Base-by-base conservation (phyloP, 2,329 filamentous ascomycete genomes). In the Simplicillium sp. region DNA sequence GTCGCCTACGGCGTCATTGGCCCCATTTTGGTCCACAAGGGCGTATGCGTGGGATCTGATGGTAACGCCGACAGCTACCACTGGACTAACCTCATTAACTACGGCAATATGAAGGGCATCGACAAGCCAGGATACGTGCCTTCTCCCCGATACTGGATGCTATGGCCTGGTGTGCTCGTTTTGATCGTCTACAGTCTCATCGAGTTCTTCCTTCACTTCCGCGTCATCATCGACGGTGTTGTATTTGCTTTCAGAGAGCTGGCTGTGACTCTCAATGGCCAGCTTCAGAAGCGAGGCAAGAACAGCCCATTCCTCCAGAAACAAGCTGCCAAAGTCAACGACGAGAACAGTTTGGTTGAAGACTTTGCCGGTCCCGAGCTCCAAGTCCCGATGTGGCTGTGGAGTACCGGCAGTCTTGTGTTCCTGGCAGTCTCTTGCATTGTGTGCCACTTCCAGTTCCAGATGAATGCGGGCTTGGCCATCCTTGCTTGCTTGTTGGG, bases 1-100 rank as follows among this genome's bases (percentile, higher is more conserved):
- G 54, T 75, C 20, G 73, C 74, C 17, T 78, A 71, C 71, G 35
- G 68, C 59, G 7, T 79, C 58, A 73, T 75, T 39, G 67, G 64
- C 6, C 64, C 63, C 36, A 48, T 68, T 1, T 60, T 66, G 1
- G 61, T 60, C 2, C 65, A 73, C 43, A 75, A 71, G 3, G 75
- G 73, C 38, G 73, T 57, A 20, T 67, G 67, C 12, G 64, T 68
- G 2, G 75, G 75, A 55, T 29, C 39, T 5, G 48, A 47, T 1
- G 52, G 55, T 33, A 44, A 44, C 11, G 43, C 46, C 33, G 50
- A 55, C 11, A 31, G 42, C 33, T 37, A 44, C 1, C 42, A 50
- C 43, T 65, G 62, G 61, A 47, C 48, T 5, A 51, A 47, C 3
- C 37, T 54, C 9, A 51, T 49, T 35, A 50, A 35, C 43, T 65